phyloP scores from a whole-genome alignment of 345 rosid species.

The Moringa oleifera region DNA sequence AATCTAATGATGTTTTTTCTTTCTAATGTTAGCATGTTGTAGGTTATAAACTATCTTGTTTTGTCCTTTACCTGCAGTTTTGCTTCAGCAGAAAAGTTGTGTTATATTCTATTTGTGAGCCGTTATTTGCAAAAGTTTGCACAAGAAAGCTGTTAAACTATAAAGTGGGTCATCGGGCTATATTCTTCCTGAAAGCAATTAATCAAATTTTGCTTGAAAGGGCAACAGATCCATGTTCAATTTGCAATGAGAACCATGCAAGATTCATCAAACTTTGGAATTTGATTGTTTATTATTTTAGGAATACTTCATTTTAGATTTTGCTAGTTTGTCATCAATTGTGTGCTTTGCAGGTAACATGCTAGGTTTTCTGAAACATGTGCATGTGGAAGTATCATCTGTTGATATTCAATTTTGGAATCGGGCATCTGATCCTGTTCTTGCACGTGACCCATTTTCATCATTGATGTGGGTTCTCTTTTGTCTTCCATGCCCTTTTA shows the following conservation, averaged over 20 bases:
- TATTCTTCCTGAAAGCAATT: background rate
- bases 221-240: background rate
- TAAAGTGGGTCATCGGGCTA: too few relatives aligned
- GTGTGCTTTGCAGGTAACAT: conserved; percentile 42
- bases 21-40: background rate
- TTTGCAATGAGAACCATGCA: background rate
- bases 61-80: background rate
- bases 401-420: conserved; percentile 62
- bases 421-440: conserved; percentile 76
- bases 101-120: background rate
- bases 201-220: background rate
- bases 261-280: background rate
- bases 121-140: background rate
- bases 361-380: conserved; percentile 36
- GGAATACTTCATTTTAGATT: background rate
- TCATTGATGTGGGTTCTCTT: conserved; percentile 93
- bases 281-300: background rate
- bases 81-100: background rate
- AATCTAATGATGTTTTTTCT: too few relatives aligned
- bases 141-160: too few relatives aligned
- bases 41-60: background rate
- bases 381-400: conserved; percentile 34
- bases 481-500: conserved; percentile 85
- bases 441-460: conserved; percentile 87
- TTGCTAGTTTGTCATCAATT: conserved; percentile 2